Evolutionary conservation across 805 yeast species (phyloP), one percentile per base, ranked within the genome.

Genomic region (Yarrowia bubula): DNA sequence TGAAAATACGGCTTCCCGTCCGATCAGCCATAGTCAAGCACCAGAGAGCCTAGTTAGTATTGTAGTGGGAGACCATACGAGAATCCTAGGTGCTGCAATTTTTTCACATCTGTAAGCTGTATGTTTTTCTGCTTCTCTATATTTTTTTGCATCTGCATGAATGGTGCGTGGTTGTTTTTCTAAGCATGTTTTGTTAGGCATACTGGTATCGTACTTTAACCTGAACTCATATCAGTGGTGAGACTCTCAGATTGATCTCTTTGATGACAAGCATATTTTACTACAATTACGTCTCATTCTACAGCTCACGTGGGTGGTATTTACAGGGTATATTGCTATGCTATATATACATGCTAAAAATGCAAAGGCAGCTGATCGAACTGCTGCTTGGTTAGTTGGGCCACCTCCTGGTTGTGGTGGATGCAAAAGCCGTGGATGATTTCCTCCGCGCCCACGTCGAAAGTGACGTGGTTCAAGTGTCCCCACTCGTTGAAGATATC

Each of bases 321-420:
- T 14, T 38, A 14, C 15, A 17, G 13, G 48, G 35, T 95, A 95
- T 44, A 89, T 96, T 89, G 70, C 88, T 81, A 22, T 22, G 28
- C 28, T 22, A 95, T 95, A 96, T 95, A 89, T 8, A 96, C 95
- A 11, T 95, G 92, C 77, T 89, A 96, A 69, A 89, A 81, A 76
- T 89, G 96, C 73, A 89, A 79, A 83, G 87, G 85, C 72, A 88
- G 95, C 66, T 87, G 89, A 62, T 44, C 53, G 15, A 60, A 53
- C 58, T 64, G 65, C 43, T 31, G 39, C 51, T 69, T 68, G 15
- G 67, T 65, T 22, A 66, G 57, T 22, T 75, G 71, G 11, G 86
- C 83, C 70, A 85, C 81, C 71, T 68, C 67, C 35, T 69, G 70
- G 70, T 85, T 84, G 67, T 84, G 84, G 50, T 79, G 76, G 11